Base-by-base conservation (phyloP, 2,329 filamentous ascomycete species). In the Aspergillus costaricaensis region DNA sequence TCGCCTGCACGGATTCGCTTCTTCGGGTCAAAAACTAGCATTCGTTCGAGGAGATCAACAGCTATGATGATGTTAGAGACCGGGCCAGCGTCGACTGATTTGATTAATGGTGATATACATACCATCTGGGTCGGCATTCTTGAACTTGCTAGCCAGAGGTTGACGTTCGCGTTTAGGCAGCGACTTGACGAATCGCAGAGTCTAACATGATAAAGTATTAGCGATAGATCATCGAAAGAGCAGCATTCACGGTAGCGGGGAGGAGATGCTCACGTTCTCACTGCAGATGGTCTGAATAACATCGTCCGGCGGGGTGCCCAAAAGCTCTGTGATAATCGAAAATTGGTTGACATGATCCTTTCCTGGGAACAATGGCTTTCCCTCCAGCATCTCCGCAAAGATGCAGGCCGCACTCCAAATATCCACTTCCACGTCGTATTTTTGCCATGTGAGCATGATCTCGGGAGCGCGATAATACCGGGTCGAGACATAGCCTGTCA, bases 401-500 rank as follows among this genome's bases (percentile, higher is more conserved):
- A 99, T 99, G 80, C 95, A 99, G 62, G 95, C 95, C 17, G 94
- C 94, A 76, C 95, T 98, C 95, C 95, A 99, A 75, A 99, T 96
- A 76, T 99, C 95, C 60, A 99, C 95, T 81, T 98, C 95, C 51
- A 98, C 89, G 70, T 99, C 95, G 80, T 99, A 99, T 82, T 99
- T 99, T 83, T 99, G 95, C 95, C 95, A 99, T 66, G 95, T 98
- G 75, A 99, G 92, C 95, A 99, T 99, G 76, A 99, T 99, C 80
- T 99, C 95, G 17, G 95, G 95, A 8, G 95, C 95, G 73, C 95
- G 89, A 85, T 99, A 99, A 84, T 99, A 99, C 83, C 95, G 86
- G 64, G 95, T 99, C 51, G 95, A 98, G 62, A 99, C 95, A 75
- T 99, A 99, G 69, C 95, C 95, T 44, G 95, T 99, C 95, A 99